A percentile compares a stretch with the other conserved stretches of the same genome.
Evolutionary conservation across 768 basidiomycete species (phyloP).

Genomic region (Pisolithus marmoratus): DNA sequence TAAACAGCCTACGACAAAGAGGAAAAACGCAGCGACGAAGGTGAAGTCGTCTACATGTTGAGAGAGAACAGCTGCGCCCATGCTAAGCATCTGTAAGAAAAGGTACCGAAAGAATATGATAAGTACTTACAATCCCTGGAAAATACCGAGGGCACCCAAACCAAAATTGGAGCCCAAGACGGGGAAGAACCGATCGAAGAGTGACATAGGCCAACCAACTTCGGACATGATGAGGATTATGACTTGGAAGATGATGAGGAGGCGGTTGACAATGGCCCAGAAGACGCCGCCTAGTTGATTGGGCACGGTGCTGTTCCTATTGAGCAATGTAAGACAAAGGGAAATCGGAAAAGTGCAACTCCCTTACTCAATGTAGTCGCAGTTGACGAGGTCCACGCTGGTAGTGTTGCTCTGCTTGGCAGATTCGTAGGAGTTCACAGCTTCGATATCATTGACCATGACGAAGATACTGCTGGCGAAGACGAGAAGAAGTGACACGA

Average conservation of each 20-base stretch:
- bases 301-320: constrained; percentile 73
- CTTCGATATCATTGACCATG: constrained; percentile 66
- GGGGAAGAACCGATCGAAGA: constrained; percentile 84
- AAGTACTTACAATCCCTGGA: constrained; percentile 71
- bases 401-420: constrained; percentile 29
- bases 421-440: constrained; percentile 61
- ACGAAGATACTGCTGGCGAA: constrained; percentile 75
- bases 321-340: constrained; percentile 15
- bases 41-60: constrained; percentile 84
- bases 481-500: constrained; percentile 73
- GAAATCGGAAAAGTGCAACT: constrained; percentile 1
- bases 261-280: constrained; percentile 84
- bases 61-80: constrained; percentile 66
- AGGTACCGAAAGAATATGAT: not conserved
- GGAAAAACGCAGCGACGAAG: constrained; percentile 86
- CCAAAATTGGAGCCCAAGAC: constrained; percentile 82
- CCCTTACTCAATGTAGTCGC: constrained; percentile 74
- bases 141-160: constrained; percentile 78
- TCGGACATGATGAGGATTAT: constrained; percentile 79
- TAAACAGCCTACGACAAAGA: constrained; percentile 87
- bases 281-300: constrained; percentile 88
- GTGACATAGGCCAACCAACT: constrained; percentile 68
- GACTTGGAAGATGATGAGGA: constrained; percentile 84
- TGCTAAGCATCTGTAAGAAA: constrained; percentile 32
- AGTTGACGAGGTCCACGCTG: constrained; percentile 37